Evolutionary conservation across 345 rosid genomes (phyloP).

Genomic region (Brassica rapa): DNA sequence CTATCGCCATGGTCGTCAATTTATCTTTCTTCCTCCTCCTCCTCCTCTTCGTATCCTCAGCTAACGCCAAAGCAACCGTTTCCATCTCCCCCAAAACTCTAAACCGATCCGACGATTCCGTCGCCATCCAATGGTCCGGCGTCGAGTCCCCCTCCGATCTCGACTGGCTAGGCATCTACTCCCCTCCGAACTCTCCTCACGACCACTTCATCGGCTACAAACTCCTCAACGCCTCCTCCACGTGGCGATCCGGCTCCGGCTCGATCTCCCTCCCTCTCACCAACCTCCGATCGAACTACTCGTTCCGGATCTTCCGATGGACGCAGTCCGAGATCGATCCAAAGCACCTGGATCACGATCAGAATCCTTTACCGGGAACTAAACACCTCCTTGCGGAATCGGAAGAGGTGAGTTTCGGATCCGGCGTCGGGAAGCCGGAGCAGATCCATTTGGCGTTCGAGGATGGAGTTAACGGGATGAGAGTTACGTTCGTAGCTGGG

Average conservation of each 20-base stretch:
- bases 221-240: constrained; percentile 62
- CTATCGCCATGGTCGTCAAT: constrained; percentile 30
- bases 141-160: constrained; percentile 72
- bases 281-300: constrained; percentile 72
- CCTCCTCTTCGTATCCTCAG: constrained; percentile 17
- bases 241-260: constrained; percentile 69
- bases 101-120: constrained; percentile 63
- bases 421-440: constrained; percentile 57
- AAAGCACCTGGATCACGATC: constrained; percentile 64
- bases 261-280: constrained; percentile 65
- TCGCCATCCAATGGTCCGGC: constrained; percentile 69
- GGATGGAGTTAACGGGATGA: constrained; percentile 61
- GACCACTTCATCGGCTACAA: constrained; percentile 79
- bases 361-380: constrained; percentile 79
- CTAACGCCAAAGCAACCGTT: constrained; percentile 43
- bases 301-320: constrained; percentile 95
- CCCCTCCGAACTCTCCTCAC: constrained; percentile 71
- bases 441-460: constrained; percentile 81
- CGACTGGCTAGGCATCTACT: constrained; percentile 87
- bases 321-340: constrained; percentile 58
- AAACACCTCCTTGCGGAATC: constrained; percentile 58
- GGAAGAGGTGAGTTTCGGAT: constrained; percentile 50
- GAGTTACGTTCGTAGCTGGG: constrained; percentile 73
- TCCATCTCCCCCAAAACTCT: constrained; percentile 52
- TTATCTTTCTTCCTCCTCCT: constrained; percentile 35